Percentiles rank a stretch among this genome's conserved stretches.
These are phyloP conservation scores for Yamadazyma scolyti DNA, from an alignment of 805 yeast species.

Conservation along the genomic window DNA sequence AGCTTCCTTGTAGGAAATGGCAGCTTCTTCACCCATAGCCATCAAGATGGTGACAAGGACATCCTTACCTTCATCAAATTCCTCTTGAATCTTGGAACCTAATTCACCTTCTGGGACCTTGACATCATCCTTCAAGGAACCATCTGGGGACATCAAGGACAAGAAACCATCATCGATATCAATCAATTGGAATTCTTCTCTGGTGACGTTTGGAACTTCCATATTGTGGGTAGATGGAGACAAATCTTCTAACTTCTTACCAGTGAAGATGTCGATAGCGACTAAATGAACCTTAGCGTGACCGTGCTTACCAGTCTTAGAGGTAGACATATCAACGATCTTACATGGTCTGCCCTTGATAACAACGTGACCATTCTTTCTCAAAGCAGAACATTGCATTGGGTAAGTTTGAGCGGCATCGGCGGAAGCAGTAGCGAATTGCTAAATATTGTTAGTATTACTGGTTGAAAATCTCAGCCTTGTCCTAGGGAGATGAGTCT, in stretches of 20 bases:
- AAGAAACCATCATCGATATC: constrained; percentile 98
- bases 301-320: constrained; percentile 99
- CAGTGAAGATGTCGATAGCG: constrained; percentile 98
- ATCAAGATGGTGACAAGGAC: constrained; percentile 93
- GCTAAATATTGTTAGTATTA: constrained; percentile 45
- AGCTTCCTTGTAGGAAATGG: constrained; percentile 97
- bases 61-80: constrained; percentile 98
- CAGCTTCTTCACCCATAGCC: constrained; percentile 99
- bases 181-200: constrained; percentile 95
- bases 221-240: constrained; percentile 99
- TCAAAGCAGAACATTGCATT: constrained; percentile 99
- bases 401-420: constrained; percentile 99
- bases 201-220: constrained; percentile 97
- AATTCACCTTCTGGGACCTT: constrained; percentile 97
- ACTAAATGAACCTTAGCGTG: constrained; percentile 99
- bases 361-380: constrained; percentile 99
- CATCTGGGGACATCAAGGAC: constrained; percentile 93
- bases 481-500: too few relatives aligned
- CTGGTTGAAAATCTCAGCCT: too few relatives aligned
- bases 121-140: constrained; percentile 99
- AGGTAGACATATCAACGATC: constrained; percentile 99
- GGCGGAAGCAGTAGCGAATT: constrained; percentile 97
- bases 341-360: constrained; percentile 99
- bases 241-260: constrained; percentile 98
- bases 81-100: constrained; percentile 88